Evolutionary conservation across 2,329 filamentous ascomycete genomes (phyloP), one percentile per base, ranked within the genome.

Genomic region (Arthrinium phaeospermum): DNA sequence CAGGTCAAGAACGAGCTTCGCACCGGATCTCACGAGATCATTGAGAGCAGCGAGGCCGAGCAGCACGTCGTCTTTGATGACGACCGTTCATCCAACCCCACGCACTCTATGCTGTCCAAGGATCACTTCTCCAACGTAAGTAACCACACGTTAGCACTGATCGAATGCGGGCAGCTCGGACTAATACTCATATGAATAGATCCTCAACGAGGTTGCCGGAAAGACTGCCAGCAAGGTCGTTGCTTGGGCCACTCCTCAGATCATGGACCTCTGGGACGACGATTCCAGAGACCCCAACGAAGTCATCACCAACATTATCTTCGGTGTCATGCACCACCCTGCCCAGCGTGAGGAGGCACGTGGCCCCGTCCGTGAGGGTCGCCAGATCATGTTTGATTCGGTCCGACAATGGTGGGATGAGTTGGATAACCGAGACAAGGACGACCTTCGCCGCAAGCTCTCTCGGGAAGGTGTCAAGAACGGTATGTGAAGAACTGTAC

Each of bases 41-140:
- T 98, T 75, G 87, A 94, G 78, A 95, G 92, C 85, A 96, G 93
- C 81, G 88, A 92, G 81, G 90, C 92, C 70, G 92, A 97, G 85
- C 95, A 98, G 84, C 91, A 93, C 78, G 89, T 97, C 76, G 94
- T 98, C 69, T 98, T 98, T 82, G 84, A 93, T 64, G 91, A 98
- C 75, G 92, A 97, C 79, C 74, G 88, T 70, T 93, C 86, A 74
- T 91, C 90, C 27, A 92, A 98, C 79, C 96, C 95, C 0, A 98
- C 95, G 1, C 95, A 98, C 85, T 97, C 94, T 27, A 98, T 98
- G 95, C 86, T 98, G 70, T 95, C 94, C 73, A 98, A 98, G 85
- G 95, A 98, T 78, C 95, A 98, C 83, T 98, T 98, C 82, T 93
- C 92, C 75, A 97, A 97, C 79, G 86, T 92, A 81, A 83, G 86